Evolutionary conservation across 2,329 filamentous ascomycete genomes (phyloP).

Genomic region (Tolypocladium endophyticum): DNA sequence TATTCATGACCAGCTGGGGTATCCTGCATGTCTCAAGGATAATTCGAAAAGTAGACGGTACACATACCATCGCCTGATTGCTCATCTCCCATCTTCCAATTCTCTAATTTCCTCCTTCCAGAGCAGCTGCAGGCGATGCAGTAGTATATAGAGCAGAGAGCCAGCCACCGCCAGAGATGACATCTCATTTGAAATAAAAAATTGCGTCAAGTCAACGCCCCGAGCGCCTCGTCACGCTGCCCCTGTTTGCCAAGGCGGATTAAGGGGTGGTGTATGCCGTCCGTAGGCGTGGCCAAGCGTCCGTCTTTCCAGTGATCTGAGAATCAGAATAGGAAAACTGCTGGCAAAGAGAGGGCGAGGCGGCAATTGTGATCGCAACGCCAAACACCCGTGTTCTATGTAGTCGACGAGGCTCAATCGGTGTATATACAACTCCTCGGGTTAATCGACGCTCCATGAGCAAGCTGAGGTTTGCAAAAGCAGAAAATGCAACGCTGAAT

Average conservation of each 20-base stretch:
- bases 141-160: not conserved
- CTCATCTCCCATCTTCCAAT: not conserved
- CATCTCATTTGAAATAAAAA: not conserved
- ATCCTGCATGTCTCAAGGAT: constrained; percentile 5
- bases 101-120: not conserved
- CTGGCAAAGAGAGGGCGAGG: not conserved
- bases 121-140: not conserved
- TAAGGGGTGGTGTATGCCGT: not conserved
- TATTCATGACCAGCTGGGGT: constrained; percentile 9
- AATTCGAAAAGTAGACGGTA: not conserved
- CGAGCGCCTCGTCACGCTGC: not conserved
- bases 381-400: not conserved
- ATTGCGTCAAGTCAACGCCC: not conserved
- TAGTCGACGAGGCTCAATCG: not conserved
- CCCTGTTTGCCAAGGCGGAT: not conserved
- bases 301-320: not conserved
- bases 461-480: not conserved
- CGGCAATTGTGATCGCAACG: not conserved
- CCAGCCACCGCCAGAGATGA: not conserved
- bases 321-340: not conserved
- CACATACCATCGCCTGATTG: not conserved
- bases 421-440: not conserved
- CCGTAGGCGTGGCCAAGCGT: not conserved
- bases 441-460: not conserved
- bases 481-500: not conserved